Conservation (phyloP, 108 stramenopile species). For the Mayamaea pseudoterrestris region DNA sequence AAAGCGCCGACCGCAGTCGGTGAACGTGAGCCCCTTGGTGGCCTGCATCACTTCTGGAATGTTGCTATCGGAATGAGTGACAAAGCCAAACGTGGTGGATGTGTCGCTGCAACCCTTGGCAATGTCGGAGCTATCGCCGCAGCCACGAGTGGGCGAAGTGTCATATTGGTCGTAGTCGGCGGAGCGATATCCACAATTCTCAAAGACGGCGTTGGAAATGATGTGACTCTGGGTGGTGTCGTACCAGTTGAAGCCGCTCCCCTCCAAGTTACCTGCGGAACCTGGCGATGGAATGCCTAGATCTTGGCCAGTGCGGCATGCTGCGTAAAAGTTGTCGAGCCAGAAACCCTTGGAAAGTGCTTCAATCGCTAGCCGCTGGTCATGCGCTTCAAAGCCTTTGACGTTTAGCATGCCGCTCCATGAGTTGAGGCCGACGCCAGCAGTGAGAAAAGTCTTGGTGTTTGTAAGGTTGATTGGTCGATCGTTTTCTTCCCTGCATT, state of each 20-base stretch:
- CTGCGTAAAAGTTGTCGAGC: conserved; percentile 21
- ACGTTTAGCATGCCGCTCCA: conserved; percentile 29
- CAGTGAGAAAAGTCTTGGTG: conserved; percentile 13
- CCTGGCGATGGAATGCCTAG: conserved; percentile 6
- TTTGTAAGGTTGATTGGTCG: conserved; percentile 13
- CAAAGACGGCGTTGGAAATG: conserved; percentile 16
- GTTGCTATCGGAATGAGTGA: conserved; percentile 17
- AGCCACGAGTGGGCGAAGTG: conserved; percentile 15
- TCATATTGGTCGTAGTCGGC: conserved; percentile 17
- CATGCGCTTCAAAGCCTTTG: conserved; percentile 20
- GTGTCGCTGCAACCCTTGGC: conserved; percentile 14
- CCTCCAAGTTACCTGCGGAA: conserved; percentile 1
- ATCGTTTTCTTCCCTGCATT: conserved; percentile 1
- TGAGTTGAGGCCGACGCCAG: conserved; percentile 13
- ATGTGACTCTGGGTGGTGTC: conserved; percentile 32
- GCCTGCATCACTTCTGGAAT: conserved; percentile 27
- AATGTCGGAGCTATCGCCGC: neutral
- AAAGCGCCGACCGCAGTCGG: conserved; percentile 22
- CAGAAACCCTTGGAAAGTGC: conserved; percentile 27
- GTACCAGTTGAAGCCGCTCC: conserved; percentile 24
- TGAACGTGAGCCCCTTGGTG: conserved; percentile 16
- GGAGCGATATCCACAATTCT: conserved; percentile 24
- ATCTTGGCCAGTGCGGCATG: conserved; percentile 19
- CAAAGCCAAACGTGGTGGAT: conserved; percentile 20
- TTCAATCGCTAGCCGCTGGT: conserved; percentile 16